Conservation (phyloP, 495 filamentous ascomycete genomes). For the Daldinia vernicosa region DNA sequence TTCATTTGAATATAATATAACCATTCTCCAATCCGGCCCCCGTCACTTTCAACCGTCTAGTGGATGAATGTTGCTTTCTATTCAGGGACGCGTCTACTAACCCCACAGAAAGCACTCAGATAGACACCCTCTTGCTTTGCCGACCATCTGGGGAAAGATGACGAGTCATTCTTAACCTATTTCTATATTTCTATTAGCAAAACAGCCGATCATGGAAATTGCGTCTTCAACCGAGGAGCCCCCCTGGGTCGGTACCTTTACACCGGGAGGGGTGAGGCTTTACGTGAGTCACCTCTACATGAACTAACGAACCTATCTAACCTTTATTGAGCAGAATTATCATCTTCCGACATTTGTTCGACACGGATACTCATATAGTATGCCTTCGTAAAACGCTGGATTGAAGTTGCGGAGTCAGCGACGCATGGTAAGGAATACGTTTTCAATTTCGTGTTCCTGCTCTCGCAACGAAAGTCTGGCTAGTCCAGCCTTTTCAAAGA, state of each 20-base stretch:
- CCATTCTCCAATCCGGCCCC: slow-evolving; percentile 24
- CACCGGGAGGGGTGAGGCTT: slow-evolving; percentile 3
- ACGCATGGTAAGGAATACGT: slow-evolving; percentile 12
- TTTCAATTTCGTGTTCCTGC: slow-evolving; percentile 29
- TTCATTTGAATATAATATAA: slow-evolving; percentile 43
- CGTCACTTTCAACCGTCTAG: slow-evolving; percentile 31
- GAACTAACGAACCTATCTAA: background rate
- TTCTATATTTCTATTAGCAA: slow-evolving; percentile 23
- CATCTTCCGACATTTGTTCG: background rate
- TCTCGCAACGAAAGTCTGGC: slow-evolving; percentile 17
- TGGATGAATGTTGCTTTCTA: slow-evolving; percentile 20
- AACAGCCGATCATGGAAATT: slow-evolving; percentile 30
- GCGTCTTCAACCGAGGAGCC: slow-evolving; percentile 5
- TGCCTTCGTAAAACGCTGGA: slow-evolving; percentile 11
- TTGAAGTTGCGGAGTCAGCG: slow-evolving; percentile 19
- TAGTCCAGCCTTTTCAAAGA: slow-evolving; percentile 29
- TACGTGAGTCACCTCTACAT: slow-evolving; percentile 9
- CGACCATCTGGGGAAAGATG: slow-evolving; percentile 38
- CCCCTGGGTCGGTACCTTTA: background rate
- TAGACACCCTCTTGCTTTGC: slow-evolving; percentile 25
- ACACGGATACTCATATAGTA: slow-evolving; percentile 14
- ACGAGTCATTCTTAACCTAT: slow-evolving; percentile 30
- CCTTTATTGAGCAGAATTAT: background rate
- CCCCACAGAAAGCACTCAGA: slow-evolving; percentile 29
- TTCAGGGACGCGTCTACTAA: slow-evolving; percentile 25